Evolutionary conservation across 441 rosid genomes (phyloP).

Genomic region (Codiaeum variegatum): DNA sequence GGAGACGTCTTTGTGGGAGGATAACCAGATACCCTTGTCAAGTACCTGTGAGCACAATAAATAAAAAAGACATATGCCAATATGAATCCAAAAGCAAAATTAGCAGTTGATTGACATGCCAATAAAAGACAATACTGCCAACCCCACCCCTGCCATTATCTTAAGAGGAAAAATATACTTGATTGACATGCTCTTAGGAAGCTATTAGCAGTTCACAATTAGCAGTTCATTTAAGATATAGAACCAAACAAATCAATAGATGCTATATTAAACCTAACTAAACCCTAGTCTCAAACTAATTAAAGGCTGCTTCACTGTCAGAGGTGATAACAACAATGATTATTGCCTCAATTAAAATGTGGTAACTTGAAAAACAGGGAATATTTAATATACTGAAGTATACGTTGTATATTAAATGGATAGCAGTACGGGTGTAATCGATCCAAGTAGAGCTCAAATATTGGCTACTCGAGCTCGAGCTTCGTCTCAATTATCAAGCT

Average conservation of each 20-base stretch:
- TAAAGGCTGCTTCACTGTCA: background rate
- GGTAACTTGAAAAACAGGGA: background rate
- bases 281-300: background rate
- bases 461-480: no score
- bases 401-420: background rate
- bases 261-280: background rate
- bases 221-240: background rate
- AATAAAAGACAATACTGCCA: no score
- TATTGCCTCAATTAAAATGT: background rate
- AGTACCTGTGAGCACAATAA: slow-evolving; percentile 50
- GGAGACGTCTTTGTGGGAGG: slow-evolving; percentile 60
- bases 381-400: background rate
- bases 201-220: background rate
- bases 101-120: no score
- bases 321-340: background rate
- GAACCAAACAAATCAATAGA: background rate
- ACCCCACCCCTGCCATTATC: background rate
- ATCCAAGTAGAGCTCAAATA: no score
- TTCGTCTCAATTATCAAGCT: no score
- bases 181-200: background rate
- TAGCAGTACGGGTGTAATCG: no score
- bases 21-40: slow-evolving; percentile 67
- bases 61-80: slow-evolving; percentile 2
- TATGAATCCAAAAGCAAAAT: slow-evolving; percentile 9
- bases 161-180: background rate